Base-by-base conservation (phyloP, 73 alveolate genomes). In the Paramecium sexaurelia region DNA sequence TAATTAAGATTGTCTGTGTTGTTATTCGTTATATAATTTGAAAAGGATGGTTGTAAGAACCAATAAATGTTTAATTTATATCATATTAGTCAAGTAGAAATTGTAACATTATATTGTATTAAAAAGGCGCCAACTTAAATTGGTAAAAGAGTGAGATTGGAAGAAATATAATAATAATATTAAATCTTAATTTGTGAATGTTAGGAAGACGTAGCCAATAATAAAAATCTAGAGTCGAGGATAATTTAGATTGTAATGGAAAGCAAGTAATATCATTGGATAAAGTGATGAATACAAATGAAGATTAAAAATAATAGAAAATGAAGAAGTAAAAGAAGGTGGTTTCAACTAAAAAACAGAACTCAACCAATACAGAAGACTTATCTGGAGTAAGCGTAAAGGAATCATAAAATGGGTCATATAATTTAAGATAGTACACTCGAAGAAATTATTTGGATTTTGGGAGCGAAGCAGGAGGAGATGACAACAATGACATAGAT, bases 111-210 rank as follows among this genome's bases (percentile, higher is more conserved):
- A 61, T 61, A 61, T 61, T 32, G 83, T 71, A 71, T 35, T 71
- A 71, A 71, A 51, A 71, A 71, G 43, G 86, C 55, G 55, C 55
- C 61, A 33, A 71, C 37, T 36, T 71, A 27, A 33, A 37, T 19
- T 35, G 86, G 86, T 19, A 27, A 19, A 27, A 71, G 56, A 71
- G 86, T 20, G 86, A 71, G 56, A 71, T 27, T 71, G 55, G 86
- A 71, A 35, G 61, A 43, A 78, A 29, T 17, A 37, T 37, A 78
- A 78, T 41, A 78, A 78, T 78, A 78, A 78, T 78, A 24, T 41
- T 41, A 78, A 78, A 41, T 45, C 73, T 78, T 78, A 78, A 78
- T 78, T 78, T 78, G 90, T 78, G 90, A 45, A 78, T 78, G 90
- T 41, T 1, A 43, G 90, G 90, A 37, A 78, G 90, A 78, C 68